Percentiles rank a stretch among this genome's conserved stretches.
phyloP scores from a whole-genome alignment of 306 rosid species.

The Quercus alba region DNA sequence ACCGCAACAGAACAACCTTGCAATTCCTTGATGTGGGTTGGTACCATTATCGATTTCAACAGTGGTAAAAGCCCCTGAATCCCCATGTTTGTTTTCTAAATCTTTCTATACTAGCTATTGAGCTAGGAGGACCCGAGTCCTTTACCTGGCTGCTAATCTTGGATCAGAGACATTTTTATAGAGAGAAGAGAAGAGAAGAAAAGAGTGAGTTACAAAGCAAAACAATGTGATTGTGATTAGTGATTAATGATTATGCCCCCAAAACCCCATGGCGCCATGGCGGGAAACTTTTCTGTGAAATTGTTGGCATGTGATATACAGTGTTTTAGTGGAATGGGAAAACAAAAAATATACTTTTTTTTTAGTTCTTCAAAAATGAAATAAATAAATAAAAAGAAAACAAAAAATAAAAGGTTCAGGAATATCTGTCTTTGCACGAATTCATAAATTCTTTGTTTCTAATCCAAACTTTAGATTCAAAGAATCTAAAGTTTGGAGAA shows the following conservation, averaged over 20 bases:
- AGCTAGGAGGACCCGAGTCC: not conserved
- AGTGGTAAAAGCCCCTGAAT: constrained; percentile 87
- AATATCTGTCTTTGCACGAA: too few relatives aligned
- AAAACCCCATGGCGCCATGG: not conserved
- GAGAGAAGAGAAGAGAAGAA: not conserved
- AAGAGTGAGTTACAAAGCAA: not conserved
- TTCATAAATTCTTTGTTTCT: too few relatives aligned
- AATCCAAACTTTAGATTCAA: too few relatives aligned
- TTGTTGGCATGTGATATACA: too few relatives aligned
- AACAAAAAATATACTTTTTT: too few relatives aligned
- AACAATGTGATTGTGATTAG: not conserved
- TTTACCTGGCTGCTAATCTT: not conserved
- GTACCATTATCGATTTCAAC: constrained; percentile 78
- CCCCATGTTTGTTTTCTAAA: constrained; percentile 51
- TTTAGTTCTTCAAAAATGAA: too few relatives aligned
- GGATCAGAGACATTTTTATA: not conserved
- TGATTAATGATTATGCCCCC: not conserved
- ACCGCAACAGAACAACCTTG: constrained; percentile 66
- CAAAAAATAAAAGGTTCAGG: too few relatives aligned
- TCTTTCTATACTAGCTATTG: not conserved
- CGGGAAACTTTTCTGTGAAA: constrained; percentile 7
- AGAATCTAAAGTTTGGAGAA: too few relatives aligned
- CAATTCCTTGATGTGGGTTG: constrained; percentile 76
- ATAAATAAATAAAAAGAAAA: too few relatives aligned
- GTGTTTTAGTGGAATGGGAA: too few relatives aligned